Conservation (phyloP, 1,284 basidiomycete genomes). For the Cutaneotrichosporon daszewskae region DNA sequence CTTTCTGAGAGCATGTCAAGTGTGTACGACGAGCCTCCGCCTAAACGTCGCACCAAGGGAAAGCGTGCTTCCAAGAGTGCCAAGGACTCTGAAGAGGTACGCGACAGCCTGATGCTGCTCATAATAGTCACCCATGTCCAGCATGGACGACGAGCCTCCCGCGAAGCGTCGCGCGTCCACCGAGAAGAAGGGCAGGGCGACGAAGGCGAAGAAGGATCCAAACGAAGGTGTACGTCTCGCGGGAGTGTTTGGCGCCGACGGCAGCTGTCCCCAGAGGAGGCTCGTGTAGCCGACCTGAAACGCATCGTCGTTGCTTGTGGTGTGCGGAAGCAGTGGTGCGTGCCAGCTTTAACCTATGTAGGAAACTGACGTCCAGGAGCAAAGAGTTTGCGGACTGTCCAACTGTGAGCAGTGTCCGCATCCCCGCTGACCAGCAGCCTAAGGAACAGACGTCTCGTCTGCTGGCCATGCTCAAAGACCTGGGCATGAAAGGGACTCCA, state of each 20-base stretch:
- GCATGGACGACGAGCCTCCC: conserved; percentile 13
- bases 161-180: not conserved
- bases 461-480: conserved; percentile 58
- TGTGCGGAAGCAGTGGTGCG: conserved; percentile 69
- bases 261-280: conserved; percentile 36
- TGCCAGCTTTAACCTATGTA: not conserved
- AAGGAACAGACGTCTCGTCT: conserved; percentile 63
- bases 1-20: conserved; percentile 13
- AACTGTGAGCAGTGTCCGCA: conserved; percentile 28
- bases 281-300: conserved; percentile 38
- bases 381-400: conserved; percentile 65
- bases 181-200: not conserved
- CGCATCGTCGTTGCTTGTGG: conserved; percentile 68
- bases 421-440: conserved; percentile 33
- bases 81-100: conserved; percentile 20
- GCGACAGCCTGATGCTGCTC: not conserved
- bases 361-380: conserved; percentile 25
- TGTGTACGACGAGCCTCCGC: conserved; percentile 14
- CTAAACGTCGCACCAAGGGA: not conserved
- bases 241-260: not conserved
- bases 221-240: conserved; percentile 28
- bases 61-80: conserved; percentile 25
- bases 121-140: conserved; percentile 3
- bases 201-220: conserved; percentile 26
- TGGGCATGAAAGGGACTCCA: conserved; percentile 74